Evolutionary conservation across 768 basidiomycete species (phyloP), one percentile per base, ranked within the genome.

Genomic region (Lactarius deliciosus): DNA sequence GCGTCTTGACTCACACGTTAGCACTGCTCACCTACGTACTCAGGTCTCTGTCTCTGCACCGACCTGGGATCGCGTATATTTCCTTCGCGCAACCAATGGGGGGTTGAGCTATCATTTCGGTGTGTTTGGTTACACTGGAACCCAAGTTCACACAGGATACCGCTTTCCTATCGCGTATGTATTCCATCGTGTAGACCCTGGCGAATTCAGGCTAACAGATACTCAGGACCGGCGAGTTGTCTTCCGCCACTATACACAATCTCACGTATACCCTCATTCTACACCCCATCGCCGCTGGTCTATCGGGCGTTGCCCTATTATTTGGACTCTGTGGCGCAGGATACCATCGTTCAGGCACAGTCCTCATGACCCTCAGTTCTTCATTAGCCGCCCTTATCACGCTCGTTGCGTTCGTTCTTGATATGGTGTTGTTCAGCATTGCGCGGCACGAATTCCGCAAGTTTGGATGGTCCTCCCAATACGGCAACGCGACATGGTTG

Each of bases 401-500:
- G 8, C 80, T 93, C 61, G 77, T 93, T 69, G 86, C 81, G 3
- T 93, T 86, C 78, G 77, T 92, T 55, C 79, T 94, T 75, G 91
- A 92, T 77, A 88, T 93, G 85, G 84, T 84, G 53, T 83, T 95
- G 60, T 95, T 90, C 75, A 87, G 87, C 57, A 83, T 91, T 68
- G 85, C 85, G 20, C 86, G 86, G 65, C 75, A 84, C 69, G 81
- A 82, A 53, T 82, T 89, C 73, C 80, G 82, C 64, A 76, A 82
- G 67, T 77, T 77, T 22, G 83, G 81, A 22, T 73, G 78, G 34
- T 60, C 71, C 30, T 85, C 89, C 3, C 78, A 82, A 68, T 88
- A 86, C 76, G 92, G 91, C 18, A 92, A 91, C 75, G 92, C 90
- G 54, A 87, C 86, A 73, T 95, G 92, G 92, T 73, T 94, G 64